Evolutionary conservation across 2,329 filamentous ascomycete species (phyloP).

Genomic region (Cordyceps tenuipes): DNA sequence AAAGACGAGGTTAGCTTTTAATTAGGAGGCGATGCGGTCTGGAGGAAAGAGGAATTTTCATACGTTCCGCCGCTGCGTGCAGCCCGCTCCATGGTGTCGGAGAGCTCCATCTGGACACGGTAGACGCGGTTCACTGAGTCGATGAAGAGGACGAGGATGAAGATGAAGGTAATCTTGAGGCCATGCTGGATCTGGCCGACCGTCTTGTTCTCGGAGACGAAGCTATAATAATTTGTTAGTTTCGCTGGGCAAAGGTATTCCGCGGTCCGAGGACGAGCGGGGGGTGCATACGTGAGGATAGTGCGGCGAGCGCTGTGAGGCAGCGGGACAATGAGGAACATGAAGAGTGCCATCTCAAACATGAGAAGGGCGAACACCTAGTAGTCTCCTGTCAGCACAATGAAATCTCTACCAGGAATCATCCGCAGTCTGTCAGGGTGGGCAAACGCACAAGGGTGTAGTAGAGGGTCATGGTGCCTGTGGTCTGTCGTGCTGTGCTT

Average conservation of each 20-base stretch:
- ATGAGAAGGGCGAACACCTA: slow-evolving; percentile 79
- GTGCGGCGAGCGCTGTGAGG: slow-evolving; percentile 79
- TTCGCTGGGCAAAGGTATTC: slow-evolving; percentile 4
- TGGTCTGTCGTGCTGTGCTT: neutral
- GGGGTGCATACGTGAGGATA: slow-evolving; percentile 59
- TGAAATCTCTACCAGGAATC: neutral
- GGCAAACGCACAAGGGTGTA: slow-evolving; percentile 40
- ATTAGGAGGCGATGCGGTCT: neutral
- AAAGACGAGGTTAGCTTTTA: neutral
- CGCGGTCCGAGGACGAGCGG: neutral
- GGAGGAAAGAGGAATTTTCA: neutral
- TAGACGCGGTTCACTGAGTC: slow-evolving; percentile 96
- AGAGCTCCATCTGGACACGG: slow-evolving; percentile 85
- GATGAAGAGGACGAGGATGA: slow-evolving; percentile 95
- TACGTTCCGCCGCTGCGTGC: slow-evolving; percentile 37
- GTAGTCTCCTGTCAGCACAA: slow-evolving; percentile 18
- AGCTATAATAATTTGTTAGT: slow-evolving; percentile 40
- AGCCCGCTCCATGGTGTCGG: slow-evolving; percentile 55
- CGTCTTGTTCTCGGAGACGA: slow-evolving; percentile 80
- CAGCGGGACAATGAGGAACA: slow-evolving; percentile 74
- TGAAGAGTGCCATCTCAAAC: slow-evolving; percentile 74
- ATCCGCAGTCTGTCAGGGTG: neutral
- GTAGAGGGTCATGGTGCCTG: slow-evolving; percentile 48
- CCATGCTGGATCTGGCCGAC: slow-evolving; percentile 95
- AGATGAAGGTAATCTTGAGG: slow-evolving; percentile 98